A percentile compares a stretch with the other conserved stretches of the same genome.
Conservation (phyloP, 129 eudicot genomes). For the Silybum marianum region DNA sequence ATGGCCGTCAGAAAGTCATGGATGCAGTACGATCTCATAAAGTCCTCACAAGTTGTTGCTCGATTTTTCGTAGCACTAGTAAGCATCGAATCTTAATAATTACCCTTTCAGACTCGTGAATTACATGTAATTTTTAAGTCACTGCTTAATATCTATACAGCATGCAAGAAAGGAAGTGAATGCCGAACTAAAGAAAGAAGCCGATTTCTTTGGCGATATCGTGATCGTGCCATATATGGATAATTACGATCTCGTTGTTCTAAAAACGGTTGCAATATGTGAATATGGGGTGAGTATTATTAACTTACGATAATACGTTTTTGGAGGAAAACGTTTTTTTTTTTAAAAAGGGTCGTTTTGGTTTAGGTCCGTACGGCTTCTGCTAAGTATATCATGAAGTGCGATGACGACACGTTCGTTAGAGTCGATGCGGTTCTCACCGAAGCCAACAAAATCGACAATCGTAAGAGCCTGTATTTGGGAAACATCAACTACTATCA, state of each 20-base stretch:
- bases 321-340: not conserved
- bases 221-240: slow-evolving; percentile 82
- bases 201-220: slow-evolving; percentile 77
- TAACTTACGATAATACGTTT: not conserved
- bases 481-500: slow-evolving; percentile 81
- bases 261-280: slow-evolving; percentile 80
- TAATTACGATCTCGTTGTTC: slow-evolving; percentile 78
- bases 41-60: slow-evolving; percentile 53
- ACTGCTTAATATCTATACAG: slow-evolving; percentile 31
- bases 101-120: not conserved
- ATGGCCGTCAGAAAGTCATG: slow-evolving; percentile 96
- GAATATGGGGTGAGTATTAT: slow-evolving; percentile 70
- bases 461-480: slow-evolving; percentile 51
- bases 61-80: slow-evolving; percentile 94
- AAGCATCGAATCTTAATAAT: not conserved
- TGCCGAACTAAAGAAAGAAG: slow-evolving; percentile 69
- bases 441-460: slow-evolving; percentile 44
- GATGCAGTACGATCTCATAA: slow-evolving; percentile 75
- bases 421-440: slow-evolving; percentile 66
- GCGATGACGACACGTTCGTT: slow-evolving; percentile 89
- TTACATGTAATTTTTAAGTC: not conserved
- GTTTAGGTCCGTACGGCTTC: slow-evolving; percentile 53
- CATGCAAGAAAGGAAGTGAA: slow-evolving; percentile 72
- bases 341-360: not conserved
- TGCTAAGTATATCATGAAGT: slow-evolving; percentile 84